Evolutionary conservation across 805 yeast genomes (phyloP).

Genomic region (Nematodospora valgi): DNA sequence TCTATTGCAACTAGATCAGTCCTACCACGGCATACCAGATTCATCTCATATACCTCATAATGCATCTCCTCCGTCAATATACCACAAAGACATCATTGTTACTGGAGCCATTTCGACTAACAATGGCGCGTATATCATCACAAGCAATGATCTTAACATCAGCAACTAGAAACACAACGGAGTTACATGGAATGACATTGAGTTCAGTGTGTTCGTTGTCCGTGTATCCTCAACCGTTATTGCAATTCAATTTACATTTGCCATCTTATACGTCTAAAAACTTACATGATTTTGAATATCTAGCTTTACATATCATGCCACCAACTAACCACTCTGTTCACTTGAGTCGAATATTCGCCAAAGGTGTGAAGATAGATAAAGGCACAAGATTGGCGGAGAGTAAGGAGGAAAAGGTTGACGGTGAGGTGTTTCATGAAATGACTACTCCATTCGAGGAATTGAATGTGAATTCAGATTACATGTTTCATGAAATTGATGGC

Average conservation of each 20-base stretch:
- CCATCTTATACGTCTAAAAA: conserved; percentile 79
- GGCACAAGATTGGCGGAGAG: conserved; percentile 21
- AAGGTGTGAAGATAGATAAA: conserved; percentile 44
- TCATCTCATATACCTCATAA: no score
- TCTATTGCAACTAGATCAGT: no score
- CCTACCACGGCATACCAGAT: no score
- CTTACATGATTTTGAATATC: conserved; percentile 49
- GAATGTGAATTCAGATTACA: conserved; percentile 23
- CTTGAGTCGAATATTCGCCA: conserved; percentile 63
- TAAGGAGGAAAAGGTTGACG: conserved; percentile 24
- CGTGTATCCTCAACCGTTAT: conserved; percentile 68
- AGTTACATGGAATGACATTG: conserved; percentile 72
- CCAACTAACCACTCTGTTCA: conserved; percentile 54
- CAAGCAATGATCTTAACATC: conserved; percentile 45
- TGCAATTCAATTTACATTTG: conserved; percentile 81
- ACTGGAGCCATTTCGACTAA: conserved; percentile 20
- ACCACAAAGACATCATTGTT: conserved; percentile 1
- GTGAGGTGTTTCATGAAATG: conserved; percentile 40
- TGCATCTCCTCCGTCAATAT: no score
- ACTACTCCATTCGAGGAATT: conserved; percentile 53
- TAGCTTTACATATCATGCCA: conserved; percentile 75
- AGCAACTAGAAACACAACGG: conserved; percentile 14
- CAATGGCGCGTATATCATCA: conserved; percentile 37
- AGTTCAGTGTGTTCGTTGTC: conserved; percentile 85
- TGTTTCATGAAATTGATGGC: conserved; percentile 7